phyloP scores from a whole-genome alignment of 2,329 filamentous ascomycete genomes.

The Trichoderma citrinoviride region DNA sequence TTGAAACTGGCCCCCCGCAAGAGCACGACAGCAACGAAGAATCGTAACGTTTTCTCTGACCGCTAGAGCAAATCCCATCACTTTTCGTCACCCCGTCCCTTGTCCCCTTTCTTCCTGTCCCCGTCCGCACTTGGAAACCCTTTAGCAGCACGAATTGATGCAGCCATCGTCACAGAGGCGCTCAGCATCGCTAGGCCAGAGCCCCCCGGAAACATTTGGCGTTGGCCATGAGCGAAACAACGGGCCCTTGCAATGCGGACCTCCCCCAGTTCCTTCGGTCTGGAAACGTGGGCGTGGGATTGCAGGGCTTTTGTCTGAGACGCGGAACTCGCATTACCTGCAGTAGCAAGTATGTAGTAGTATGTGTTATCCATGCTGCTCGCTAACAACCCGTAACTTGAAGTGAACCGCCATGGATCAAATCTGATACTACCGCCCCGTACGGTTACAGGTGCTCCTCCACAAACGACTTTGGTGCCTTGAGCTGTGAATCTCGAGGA shows the following conservation, averaged over 20 bases:
- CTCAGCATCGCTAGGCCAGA: not conserved
- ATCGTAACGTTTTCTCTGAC: constrained; percentile 4
- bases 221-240: constrained; percentile 15
- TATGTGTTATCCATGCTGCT: too few species aligned
- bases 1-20: not conserved
- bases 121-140: not conserved
- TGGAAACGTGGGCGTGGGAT: not conserved
- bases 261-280: not conserved
- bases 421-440: too few species aligned
- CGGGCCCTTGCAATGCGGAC: not conserved
- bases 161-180: constrained; percentile 4
- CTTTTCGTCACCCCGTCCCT: not conserved
- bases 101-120: not conserved
- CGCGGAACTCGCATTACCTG: not conserved
- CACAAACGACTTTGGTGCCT: too few species aligned
- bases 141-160: not conserved
- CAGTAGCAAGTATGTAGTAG: not conserved
- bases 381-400: too few species aligned
- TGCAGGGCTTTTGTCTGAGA: not conserved
- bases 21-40: not conserved
- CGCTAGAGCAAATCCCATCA: constrained; percentile 10
- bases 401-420: too few species aligned
- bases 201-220: constrained; percentile 15
- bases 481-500: too few species aligned
- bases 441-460: too few species aligned